These are phyloP conservation scores for Datura wrightii DNA, from an alignment of 257 asterid species.

Conservation along the genomic window DNA sequence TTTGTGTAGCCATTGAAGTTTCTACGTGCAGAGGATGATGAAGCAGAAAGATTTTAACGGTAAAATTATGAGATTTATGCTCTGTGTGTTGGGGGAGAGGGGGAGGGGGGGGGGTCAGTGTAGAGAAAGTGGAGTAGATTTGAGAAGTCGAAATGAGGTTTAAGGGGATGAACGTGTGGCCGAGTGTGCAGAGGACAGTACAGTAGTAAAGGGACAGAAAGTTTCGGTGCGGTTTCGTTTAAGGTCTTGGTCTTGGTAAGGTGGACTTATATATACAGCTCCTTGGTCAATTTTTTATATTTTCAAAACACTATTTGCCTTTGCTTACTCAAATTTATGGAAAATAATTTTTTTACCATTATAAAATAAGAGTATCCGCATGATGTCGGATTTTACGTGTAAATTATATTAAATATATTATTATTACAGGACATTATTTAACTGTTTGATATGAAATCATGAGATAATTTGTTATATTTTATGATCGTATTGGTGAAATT, in stretches of 20 bases:
- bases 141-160: background rate
- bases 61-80: background rate
- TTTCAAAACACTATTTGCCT: background rate
- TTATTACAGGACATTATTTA: too few species aligned
- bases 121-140: background rate
- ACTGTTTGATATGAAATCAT: background rate
- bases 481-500: background rate
- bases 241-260: background rate
- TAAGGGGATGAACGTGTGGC: background rate
- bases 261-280: conserved; percentile 1
- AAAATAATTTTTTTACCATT: too few species aligned
- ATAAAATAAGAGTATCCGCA: too few species aligned
- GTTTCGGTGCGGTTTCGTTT: conserved; percentile 15
- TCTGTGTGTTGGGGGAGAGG: background rate
- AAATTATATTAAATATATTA: too few species aligned
- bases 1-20: conserved; percentile 18
- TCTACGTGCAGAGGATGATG: background rate
- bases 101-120: background rate
- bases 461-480: background rate
- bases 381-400: too few species aligned
- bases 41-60: background rate
- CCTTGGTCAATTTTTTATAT: background rate
- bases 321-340: background rate
- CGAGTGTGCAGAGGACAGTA: background rate
- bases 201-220: background rate